Evolutionary conservation across 805 yeast species (phyloP).

Genomic region (Candida ulmi): DNA sequence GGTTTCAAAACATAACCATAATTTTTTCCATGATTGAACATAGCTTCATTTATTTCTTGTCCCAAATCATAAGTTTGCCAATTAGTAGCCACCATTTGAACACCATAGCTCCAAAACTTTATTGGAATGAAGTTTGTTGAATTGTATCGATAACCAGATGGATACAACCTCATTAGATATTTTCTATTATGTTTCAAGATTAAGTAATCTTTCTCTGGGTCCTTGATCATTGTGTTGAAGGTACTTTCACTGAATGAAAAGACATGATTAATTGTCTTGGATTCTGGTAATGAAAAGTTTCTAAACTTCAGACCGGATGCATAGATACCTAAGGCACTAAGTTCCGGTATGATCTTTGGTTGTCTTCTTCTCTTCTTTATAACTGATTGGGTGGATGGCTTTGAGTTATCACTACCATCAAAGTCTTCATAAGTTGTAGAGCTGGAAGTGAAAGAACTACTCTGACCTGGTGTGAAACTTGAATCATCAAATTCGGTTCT

Average conservation of each 20-base stretch:
- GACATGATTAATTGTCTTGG: slow-evolving; percentile 74
- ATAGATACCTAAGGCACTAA: slow-evolving; percentile 65
- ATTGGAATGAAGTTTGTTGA: slow-evolving; percentile 83
- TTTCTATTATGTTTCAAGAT: slow-evolving; percentile 71
- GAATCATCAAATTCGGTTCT: slow-evolving; percentile 30
- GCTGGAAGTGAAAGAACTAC: slow-evolving; percentile 23
- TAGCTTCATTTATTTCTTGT: slow-evolving; percentile 79
- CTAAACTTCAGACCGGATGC: slow-evolving; percentile 62
- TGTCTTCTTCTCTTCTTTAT: slow-evolving; percentile 10
- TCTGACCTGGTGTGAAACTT: slow-evolving; percentile 15
- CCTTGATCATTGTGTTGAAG: slow-evolving; percentile 57
- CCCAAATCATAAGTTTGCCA: slow-evolving; percentile 94
- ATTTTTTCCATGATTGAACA: slow-evolving; percentile 56
- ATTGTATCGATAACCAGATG: slow-evolving; percentile 68
- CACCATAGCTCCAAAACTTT: slow-evolving; percentile 77
- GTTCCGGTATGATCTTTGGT: slow-evolving; percentile 31
- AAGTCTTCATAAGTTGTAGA: slow-evolving; percentile 23
- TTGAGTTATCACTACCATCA: neutral
- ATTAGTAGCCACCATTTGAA: slow-evolving; percentile 92
- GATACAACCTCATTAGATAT: slow-evolving; percentile 80
- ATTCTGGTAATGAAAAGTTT: slow-evolving; percentile 81
- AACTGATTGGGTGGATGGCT: neutral
- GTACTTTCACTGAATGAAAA: slow-evolving; percentile 82
- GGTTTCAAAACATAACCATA: slow-evolving; percentile 85
- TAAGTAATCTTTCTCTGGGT: slow-evolving; percentile 46